Base-by-base conservation (phyloP, 2,329 filamentous ascomycete genomes). In the Ascochyta fabae region DNA sequence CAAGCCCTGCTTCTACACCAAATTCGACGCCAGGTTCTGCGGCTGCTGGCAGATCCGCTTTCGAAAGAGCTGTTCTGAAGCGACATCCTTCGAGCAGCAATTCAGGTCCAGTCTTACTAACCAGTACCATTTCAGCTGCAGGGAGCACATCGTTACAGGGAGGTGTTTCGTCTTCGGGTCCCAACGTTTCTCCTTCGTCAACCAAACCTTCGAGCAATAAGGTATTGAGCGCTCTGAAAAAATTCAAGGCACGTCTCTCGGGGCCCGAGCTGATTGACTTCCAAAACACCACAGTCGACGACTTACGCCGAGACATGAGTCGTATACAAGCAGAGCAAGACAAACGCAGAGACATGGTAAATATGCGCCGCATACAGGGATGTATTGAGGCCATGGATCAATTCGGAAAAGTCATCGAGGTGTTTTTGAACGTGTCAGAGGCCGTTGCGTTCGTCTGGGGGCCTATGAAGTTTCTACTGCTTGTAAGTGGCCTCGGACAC, bases 401-500 rank as follows among this genome's bases (percentile, higher is more conserved):
- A 35, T 77, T 74, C 41, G 70, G 70, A 1, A 71, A 76, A 39
- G 61, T 75, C 1, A 60, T 76, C 8, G 73, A 77, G 31, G 62
- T 75, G 1, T 77, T 76, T 50, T 22, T 73, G 12, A 77, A 78
- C 29, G 60, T 61, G 1, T 64, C 65, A 5, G 56, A 68, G 15
- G 53, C 67, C 5, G 55, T 78, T 22, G 68, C 67, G 6, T 78
- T 77, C 39, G 46, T 70, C 1, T 71, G 68, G 67, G 68, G 76
- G 1, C 76, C 77, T 0, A 67, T 78, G 48, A 76, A 78, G 48
- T 72, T 77, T 33, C 58, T 77, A 12, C 64, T 78, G 5, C 51
- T 65, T 65, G 69, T 72, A 47, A 31, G 56, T 27, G 12, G n/a
- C 6, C 6, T 34, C 15, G 31, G 8, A n/a, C 10, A n/a, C 4